Conservation (phyloP, 2,329 filamentous ascomycete genomes). For the Pseudofabraea citricarpa region DNA sequence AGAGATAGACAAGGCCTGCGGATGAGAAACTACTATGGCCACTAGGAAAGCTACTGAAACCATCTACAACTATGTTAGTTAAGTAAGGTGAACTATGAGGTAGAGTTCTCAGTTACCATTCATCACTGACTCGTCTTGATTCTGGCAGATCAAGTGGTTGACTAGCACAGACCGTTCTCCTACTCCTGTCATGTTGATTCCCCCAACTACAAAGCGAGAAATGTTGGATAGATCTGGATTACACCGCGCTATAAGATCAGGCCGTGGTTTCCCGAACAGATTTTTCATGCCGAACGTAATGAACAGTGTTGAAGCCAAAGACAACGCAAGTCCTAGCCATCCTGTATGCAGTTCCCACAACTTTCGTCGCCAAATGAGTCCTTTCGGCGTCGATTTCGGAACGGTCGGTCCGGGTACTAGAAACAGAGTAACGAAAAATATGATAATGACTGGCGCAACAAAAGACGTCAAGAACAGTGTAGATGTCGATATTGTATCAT, state of each 20-base stretch:
- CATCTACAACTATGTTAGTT: no score
- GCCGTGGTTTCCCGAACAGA: conserved; percentile 55
- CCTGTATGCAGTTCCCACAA: conserved; percentile 84
- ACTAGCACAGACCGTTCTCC: conserved; percentile 62
- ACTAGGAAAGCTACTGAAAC: conserved; percentile 79
- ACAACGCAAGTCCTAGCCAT: conserved; percentile 72
- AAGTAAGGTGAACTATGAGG: no score
- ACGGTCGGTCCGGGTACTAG: conserved; percentile 68
- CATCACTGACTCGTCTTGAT: conserved; percentile 53
- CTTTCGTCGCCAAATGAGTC: conserved; percentile 70
- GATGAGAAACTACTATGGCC: conserved; percentile 73
- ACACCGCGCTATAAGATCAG: conserved; percentile 37
- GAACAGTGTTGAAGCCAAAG: conserved; percentile 66
- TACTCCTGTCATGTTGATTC: conserved; percentile 43
- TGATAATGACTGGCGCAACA: conserved; percentile 60
- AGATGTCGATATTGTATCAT: conserved; percentile 68
- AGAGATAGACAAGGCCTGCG: conserved; percentile 78
- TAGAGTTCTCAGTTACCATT: conserved; percentile 47
- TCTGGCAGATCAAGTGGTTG: conserved; percentile 67
- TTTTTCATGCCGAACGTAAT: conserved; percentile 81
- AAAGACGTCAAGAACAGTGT: conserved; percentile 63
- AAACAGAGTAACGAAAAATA: conserved; percentile 53
- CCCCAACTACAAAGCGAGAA: conserved; percentile 57
- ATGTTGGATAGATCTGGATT: conserved; percentile 54
- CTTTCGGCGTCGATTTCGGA: conserved; percentile 51